Conservation (phyloP, 176 grass and related monocot genomes). For the Cocos nucifera region DNA sequence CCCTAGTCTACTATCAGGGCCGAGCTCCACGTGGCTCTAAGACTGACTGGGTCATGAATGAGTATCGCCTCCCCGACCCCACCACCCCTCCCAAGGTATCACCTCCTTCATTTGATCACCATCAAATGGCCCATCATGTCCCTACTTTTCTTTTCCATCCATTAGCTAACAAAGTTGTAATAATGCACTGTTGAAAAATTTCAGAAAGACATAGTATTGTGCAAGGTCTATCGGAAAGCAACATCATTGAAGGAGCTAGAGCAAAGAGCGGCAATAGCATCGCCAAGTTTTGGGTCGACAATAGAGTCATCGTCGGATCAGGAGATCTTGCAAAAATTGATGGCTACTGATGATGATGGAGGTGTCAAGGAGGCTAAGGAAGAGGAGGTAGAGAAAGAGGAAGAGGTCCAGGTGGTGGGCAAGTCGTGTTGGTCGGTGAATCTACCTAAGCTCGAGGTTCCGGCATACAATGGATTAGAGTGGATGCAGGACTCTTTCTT, state of each 20-base stretch:
- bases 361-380: conserved; percentile 23
- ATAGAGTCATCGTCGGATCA: conserved; percentile 47
- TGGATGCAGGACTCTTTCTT: conserved; percentile 14
- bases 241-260: conserved; percentile 10
- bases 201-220: conserved; percentile 8
- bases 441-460: neutral
- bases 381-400: conserved; percentile 24
- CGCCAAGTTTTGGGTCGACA: conserved; percentile 27
- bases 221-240: conserved; percentile 12
- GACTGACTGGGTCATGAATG: conserved; percentile 16
- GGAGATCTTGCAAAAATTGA: conserved; percentile 5
- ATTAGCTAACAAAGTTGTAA: too few relatives aligned
- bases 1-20: conserved; percentile 9
- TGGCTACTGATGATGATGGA: neutral
- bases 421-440: too few relatives aligned
- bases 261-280: conserved; percentile 27
- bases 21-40: conserved; percentile 3
- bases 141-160: neutral
- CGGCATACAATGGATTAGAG: neutral
- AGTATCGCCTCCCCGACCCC: conserved; percentile 1
- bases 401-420: neutral
- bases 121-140: too few relatives aligned
- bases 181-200: neutral
- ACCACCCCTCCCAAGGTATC: conserved; percentile 30
- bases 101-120: too few relatives aligned